Base-by-base conservation (phyloP, 345 rosid genomes). In the Zanthoxylum bungeanum region DNA sequence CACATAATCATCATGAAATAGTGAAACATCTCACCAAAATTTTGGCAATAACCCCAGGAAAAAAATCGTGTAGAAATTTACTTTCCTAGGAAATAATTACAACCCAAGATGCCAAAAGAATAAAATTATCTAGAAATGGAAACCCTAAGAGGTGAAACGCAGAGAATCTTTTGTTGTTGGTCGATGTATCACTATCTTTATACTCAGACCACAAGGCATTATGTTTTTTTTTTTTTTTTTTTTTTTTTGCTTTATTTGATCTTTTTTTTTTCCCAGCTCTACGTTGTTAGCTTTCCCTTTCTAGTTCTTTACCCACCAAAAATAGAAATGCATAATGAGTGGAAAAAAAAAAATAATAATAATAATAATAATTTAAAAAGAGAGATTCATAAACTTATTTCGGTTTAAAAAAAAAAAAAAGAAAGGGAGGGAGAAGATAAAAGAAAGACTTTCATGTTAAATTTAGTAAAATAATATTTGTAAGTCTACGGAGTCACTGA, bases 111-210 rank as follows among this genome's bases (percentile, higher is more conserved):
- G 64, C 59, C 51, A 16, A 21, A 36, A 8, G n/a, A n/a, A 28
- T 46, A 71, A 33, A 56, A 47, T n/a, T 19, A 6, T 9, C n/a
- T 0, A 16, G 22, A 1, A 31, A 25, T 11, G 19, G 34, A 71
- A 75, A 75, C 77, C 81, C 79, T 77, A 72, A 69, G 34, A 55
- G 65, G 9, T 11, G 36, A 58, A 27, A 60, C 62, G 60, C 39
- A 27, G 33, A 64, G 66, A 71, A 63, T 68, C 63, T 67, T 66
- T 68, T 7, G 40, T 14, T 44, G 61, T 60, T 22, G 46, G 28
- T 60, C 37, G 72, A 67, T 71, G 49, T 30, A 47, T 36, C 53
- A n/a, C 55, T 69, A 69, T 46, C 73, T 75, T 72, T 78, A 77
- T 27, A 25, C 39, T 24, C 30, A 1, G 62, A 19, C 68, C 73